Percentiles rank a stretch among this genome's conserved stretches.
phyloP scores from a whole-genome alignment of 1,284 basidiomycete genomes.

The Cryptococcus sp. region DNA sequence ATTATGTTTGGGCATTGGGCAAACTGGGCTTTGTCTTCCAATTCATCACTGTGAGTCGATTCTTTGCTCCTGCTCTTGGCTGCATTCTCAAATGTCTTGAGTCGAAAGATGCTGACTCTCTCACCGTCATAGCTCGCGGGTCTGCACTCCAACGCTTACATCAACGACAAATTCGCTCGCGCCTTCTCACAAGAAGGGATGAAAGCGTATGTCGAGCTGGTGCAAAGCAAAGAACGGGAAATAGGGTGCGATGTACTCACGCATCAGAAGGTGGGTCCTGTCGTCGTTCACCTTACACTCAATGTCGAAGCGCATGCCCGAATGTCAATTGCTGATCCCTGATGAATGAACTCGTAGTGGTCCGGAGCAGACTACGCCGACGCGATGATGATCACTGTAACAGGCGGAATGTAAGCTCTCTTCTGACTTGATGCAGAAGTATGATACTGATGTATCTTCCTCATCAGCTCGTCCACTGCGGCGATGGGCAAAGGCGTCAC shows the following conservation, averaged over 20 bases:
- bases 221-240: slow-evolving; percentile 78
- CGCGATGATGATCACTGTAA: slow-evolving; percentile 87
- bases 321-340: slow-evolving; percentile 17
- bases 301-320: too few relatives aligned
- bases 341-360: slow-evolving; percentile 64
- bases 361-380: slow-evolving; percentile 93
- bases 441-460: not conserved
- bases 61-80: not conserved
- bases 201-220: slow-evolving; percentile 62
- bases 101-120: not conserved
- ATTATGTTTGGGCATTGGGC: slow-evolving; percentile 78
- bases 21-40: slow-evolving; percentile 69
- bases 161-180: slow-evolving; percentile 88
- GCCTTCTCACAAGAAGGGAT: slow-evolving; percentile 79
- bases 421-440: not conserved
- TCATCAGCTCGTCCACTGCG: slow-evolving; percentile 73
- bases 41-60: slow-evolving; percentile 85
- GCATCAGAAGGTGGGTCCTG: slow-evolving; percentile 58
- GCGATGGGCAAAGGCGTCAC: slow-evolving; percentile 95
- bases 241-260: slow-evolving; percentile 85
- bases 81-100: not conserved
- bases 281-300: slow-evolving; percentile 27
- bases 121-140: slow-evolving; percentile 75
- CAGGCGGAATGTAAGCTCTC: slow-evolving; percentile 69
- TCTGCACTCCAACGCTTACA: slow-evolving; percentile 95